Percentiles rank a stretch among this genome's conserved stretches.
Evolutionary conservation across 2,329 filamentous ascomycete genomes (phyloP).

Genomic region (Cladosporium sp.): DNA sequence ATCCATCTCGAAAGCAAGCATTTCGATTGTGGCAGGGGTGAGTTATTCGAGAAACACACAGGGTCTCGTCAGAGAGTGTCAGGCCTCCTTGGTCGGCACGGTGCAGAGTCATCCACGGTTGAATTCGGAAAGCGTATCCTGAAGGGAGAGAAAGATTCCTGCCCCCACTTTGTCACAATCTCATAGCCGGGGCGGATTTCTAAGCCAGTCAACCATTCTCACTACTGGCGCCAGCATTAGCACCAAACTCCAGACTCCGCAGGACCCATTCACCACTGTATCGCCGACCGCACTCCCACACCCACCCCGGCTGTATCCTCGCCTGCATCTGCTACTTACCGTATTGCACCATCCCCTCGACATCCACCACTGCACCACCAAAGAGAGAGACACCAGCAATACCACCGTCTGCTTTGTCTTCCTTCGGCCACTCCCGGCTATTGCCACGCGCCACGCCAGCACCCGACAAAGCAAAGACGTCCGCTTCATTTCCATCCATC

Average conservation of each 20-base stretch:
- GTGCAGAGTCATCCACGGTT: background rate
- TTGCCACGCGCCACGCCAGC: slow-evolving; percentile 1
- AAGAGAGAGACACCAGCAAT: background rate
- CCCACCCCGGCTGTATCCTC: background rate
- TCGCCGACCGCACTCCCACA: background rate
- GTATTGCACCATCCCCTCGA: slow-evolving; percentile 6
- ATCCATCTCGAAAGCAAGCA: background rate
- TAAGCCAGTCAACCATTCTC: background rate
- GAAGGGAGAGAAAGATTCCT: background rate
- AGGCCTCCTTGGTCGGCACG: no score
- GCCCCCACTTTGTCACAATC: background rate
- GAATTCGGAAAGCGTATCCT: background rate
- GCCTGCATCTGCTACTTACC: background rate
- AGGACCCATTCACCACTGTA: background rate
- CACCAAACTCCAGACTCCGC: slow-evolving; percentile 9
- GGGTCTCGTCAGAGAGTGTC: background rate
- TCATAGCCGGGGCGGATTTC: background rate
- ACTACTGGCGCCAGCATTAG: background rate
- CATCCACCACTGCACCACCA: background rate
- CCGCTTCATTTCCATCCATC: slow-evolving; percentile 1
- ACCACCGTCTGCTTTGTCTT: slow-evolving; percentile 3
- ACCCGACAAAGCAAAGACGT: slow-evolving; percentile 6
- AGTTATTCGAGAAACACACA: background rate
- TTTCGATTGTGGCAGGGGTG: background rate
- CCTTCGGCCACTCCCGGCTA: slow-evolving; percentile 4